Percentiles rank a stretch among this genome's conserved stretches.
phyloP scores from a whole-genome alignment of 176 grass and related monocot genomes.

The Musa troglodytarum region DNA sequence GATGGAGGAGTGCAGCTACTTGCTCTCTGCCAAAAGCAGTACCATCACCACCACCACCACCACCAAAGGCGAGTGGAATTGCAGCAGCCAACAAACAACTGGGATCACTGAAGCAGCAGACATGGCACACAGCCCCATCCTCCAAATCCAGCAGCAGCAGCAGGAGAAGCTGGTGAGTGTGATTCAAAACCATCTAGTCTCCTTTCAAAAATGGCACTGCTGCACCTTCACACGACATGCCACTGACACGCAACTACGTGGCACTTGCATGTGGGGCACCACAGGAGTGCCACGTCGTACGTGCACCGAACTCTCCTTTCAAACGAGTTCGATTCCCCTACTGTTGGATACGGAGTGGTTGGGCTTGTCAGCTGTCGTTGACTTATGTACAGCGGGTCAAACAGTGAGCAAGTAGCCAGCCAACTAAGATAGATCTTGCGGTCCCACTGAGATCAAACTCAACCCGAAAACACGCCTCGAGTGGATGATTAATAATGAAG shows the following conservation, averaged over 20 bases:
- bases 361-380: too few species aligned
- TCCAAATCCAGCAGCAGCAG: constrained; percentile 1
- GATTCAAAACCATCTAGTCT: background rate
- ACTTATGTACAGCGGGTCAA: too few species aligned
- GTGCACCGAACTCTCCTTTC: too few species aligned
- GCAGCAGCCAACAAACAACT: constrained; percentile 20
- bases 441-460: background rate
- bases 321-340: too few species aligned
- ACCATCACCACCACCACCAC: background rate
- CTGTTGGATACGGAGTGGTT: too few species aligned
- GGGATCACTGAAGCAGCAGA: background rate
- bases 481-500: background rate
- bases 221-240: background rate
- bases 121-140: background rate
- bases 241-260: background rate
- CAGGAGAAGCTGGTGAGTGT: background rate
- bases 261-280: background rate
- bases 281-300: background rate
- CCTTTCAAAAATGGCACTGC: background rate
- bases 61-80: background rate
- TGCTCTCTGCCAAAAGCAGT: constrained; percentile 1
- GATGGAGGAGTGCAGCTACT: constrained; percentile 62
- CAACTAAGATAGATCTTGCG: too few species aligned
- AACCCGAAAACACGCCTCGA: background rate
- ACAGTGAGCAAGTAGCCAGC: too few species aligned